phyloP scores from a whole-genome alignment of 2,329 filamentous ascomycete genomes.

The Acrocalymma vagum region DNA sequence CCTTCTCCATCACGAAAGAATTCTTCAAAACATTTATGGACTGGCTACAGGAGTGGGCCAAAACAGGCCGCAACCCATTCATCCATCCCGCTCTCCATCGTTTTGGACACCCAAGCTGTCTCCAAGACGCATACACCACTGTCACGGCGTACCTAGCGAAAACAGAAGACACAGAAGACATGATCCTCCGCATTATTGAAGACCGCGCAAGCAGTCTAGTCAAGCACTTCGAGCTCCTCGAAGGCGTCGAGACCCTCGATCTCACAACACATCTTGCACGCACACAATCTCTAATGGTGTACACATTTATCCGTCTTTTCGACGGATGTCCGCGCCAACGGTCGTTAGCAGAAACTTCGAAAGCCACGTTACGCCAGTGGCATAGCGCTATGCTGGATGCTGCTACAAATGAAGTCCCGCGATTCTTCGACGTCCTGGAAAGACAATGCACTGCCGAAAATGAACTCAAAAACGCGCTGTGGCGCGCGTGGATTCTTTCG shows the following conservation, averaged over 20 bases:
- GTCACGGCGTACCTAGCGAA: slow-evolving; percentile 1
- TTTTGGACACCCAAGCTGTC: not conserved
- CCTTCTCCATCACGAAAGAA: slow-evolving; percentile 1
- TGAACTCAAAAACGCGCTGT: slow-evolving; percentile 3
- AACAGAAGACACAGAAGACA: not conserved
- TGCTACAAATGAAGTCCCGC: no score
- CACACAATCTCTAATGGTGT: slow-evolving; percentile 3
- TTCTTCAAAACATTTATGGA: not conserved
- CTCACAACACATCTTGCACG: slow-evolving; percentile 1
- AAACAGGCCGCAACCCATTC: slow-evolving; percentile 2
- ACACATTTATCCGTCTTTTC: slow-evolving; percentile 5
- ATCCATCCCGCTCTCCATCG: slow-evolving; percentile 4
- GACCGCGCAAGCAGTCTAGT: not conserved
- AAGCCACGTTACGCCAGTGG: no score
- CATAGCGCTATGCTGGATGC: slow-evolving; percentile 5
- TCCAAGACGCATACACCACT: slow-evolving; percentile 7
- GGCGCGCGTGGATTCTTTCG: slow-evolving; percentile 7
- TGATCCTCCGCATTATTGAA: slow-evolving; percentile 4
- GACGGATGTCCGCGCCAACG: slow-evolving; percentile 1
- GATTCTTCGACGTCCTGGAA: no score
- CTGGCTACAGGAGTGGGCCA: slow-evolving; percentile 6
- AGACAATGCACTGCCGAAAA: not conserved
- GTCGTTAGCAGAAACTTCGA: not conserved
- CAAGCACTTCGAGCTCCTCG: not conserved
- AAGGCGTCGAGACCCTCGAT: not conserved